phyloP scores from a whole-genome alignment of 2,329 filamentous ascomycete species.

The Alternaria hordeiaustralica region DNA sequence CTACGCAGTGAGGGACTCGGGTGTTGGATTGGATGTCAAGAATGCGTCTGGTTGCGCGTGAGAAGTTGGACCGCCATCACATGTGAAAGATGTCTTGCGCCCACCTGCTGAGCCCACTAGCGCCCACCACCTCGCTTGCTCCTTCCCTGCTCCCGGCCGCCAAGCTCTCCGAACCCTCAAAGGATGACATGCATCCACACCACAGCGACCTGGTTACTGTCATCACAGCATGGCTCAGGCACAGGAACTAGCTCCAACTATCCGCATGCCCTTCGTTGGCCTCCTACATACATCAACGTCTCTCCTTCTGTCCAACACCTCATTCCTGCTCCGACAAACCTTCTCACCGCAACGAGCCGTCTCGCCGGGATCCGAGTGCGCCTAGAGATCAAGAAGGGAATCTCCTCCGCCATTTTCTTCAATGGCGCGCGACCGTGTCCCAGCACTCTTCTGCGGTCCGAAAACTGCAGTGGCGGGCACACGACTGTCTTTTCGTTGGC shows the following conservation, averaged over 20 bases:
- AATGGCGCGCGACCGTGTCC: background rate
- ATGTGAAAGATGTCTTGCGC: background rate
- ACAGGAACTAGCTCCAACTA: background rate
- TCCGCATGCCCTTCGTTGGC: background rate
- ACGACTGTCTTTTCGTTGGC: background rate
- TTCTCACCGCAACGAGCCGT: background rate
- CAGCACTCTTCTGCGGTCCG: background rate
- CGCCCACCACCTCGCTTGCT: conserved; percentile 4
- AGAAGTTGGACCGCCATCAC: conserved; percentile 5
- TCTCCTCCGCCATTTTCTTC: background rate
- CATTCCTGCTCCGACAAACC: background rate
- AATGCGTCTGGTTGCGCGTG: conserved; percentile 4
- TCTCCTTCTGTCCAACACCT: no score
- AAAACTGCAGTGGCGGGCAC: background rate
- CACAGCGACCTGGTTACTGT: background rate
- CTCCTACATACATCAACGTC: no score
- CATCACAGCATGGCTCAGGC: background rate
- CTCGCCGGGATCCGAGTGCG: background rate
- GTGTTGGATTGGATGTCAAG: background rate
- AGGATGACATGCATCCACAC: background rate
- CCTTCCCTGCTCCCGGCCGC: conserved; percentile 2
- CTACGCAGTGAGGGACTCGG: background rate
- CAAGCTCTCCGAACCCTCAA: background rate
- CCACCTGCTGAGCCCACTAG: conserved; percentile 5
- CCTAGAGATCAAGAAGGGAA: background rate